phyloP scores from a whole-genome alignment of 805 yeast species.

The Kuraishia hungarica region DNA sequence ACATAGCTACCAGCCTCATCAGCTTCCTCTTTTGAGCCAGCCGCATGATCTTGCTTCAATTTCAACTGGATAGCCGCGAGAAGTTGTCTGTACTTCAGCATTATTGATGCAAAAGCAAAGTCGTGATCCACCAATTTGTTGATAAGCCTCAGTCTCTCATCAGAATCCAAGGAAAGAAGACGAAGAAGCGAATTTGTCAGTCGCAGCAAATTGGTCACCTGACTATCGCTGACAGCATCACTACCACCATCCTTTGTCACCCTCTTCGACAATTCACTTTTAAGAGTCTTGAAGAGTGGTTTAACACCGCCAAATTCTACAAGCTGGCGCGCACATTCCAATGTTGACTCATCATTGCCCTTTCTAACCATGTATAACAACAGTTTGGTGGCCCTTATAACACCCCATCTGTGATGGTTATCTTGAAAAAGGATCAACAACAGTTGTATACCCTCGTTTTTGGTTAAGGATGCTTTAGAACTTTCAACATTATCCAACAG shows the following conservation, averaged over 20 bases:
- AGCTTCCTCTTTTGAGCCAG: not conserved
- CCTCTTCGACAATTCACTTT: not conserved
- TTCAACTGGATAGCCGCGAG: not conserved
- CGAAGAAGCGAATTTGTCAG: constrained; percentile 1
- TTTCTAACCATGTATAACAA: not conserved
- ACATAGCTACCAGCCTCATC: not conserved
- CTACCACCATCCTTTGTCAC: not conserved
- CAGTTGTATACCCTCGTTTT: constrained; percentile 7
- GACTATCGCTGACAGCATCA: not conserved
- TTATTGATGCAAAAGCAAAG: not conserved
- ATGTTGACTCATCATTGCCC: constrained; percentile 2
- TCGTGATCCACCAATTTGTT: constrained; percentile 6
- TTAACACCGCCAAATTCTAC: constrained; percentile 5
- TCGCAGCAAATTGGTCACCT: not conserved
- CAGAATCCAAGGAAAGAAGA: constrained; percentile 5
- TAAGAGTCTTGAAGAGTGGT: constrained; percentile 4
- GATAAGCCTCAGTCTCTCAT: constrained; percentile 4
- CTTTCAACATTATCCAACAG: constrained; percentile 5
- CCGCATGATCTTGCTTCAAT: not conserved
- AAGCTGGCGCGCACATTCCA: not conserved
- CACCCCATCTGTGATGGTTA: constrained; percentile 1
- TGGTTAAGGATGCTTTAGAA: constrained; percentile 6
- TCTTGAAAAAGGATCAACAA: constrained; percentile 1
- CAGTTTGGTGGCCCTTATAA: not conserved
- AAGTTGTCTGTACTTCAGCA: constrained; percentile 2